Conservation (phyloP, 2,329 filamentous ascomycete species). For the Chaetomium sp. region DNA sequence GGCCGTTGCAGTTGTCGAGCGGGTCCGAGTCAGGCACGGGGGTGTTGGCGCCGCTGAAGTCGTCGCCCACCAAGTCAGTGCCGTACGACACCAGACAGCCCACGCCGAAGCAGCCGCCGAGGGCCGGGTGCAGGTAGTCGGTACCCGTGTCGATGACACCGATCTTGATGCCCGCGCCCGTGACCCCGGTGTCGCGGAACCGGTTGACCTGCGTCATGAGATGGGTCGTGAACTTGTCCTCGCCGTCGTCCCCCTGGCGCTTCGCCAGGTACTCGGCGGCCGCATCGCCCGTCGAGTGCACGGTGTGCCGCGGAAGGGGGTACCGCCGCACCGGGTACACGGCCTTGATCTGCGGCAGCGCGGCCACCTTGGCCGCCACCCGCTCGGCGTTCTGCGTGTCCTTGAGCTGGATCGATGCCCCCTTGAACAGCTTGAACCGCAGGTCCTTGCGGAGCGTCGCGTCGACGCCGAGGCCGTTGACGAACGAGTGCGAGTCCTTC, state of each 20-base stretch:
- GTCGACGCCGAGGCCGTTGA: conserved; percentile 32
- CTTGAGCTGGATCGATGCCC: conserved; percentile 47
- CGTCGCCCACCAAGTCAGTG: conserved; percentile 52
- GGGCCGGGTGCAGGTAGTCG: conserved; percentile 56
- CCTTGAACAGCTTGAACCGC: conserved; percentile 47
- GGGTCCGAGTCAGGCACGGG: conserved; percentile 45
- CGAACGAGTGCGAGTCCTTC: conserved; percentile 38
- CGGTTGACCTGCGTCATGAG: conserved; percentile 52
- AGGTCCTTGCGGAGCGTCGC: conserved; percentile 42
- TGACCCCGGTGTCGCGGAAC: conserved; percentile 42
- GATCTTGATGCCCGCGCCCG: conserved; percentile 47
- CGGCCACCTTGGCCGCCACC: conserved; percentile 35
- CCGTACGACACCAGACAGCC: conserved; percentile 54
- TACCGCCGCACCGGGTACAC: conserved; percentile 44
- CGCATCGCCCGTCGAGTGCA: conserved; percentile 38
- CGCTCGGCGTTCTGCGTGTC: conserved; percentile 39
- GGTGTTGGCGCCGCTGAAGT: conserved; percentile 35
- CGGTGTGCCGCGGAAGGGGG: conserved; percentile 37
- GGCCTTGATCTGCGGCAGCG: conserved; percentile 40
- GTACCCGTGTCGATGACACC: conserved; percentile 50
- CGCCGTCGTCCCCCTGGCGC: conserved; percentile 25
- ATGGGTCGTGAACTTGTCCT: conserved; percentile 43
- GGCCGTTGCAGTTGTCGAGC: conserved; percentile 49
- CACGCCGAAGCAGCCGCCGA: conserved; percentile 57
- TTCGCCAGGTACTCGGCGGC: conserved; percentile 26